Evolutionary conservation across 805 yeast species (phyloP), one percentile per base, ranked within the genome.

Genomic region (Spathaspora sp.): DNA sequence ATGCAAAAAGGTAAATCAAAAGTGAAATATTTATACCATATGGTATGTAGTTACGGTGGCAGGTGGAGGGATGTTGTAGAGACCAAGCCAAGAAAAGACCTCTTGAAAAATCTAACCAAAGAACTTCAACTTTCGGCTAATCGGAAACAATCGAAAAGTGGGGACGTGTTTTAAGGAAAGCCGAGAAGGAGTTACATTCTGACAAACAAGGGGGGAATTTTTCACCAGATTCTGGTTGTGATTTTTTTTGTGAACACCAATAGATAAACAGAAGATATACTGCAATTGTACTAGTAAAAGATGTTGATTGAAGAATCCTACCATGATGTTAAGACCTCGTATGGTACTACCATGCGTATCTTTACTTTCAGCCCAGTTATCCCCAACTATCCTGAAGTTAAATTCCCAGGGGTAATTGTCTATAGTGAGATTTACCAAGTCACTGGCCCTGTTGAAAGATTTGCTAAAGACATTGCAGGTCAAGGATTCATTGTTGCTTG

Each of bases 371-470:
- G 84, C 49, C 96, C 96, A 12, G 79, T 75, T 57, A 77, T 87
- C 48, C 80, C 84, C 40, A 84, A 84, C 50, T 87, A 85, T 68
- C 93, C 94, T n/a, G 68, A 76, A 40, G 94, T 88, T 51, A 84
- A 82, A 62, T 87, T 87, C 62, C 94, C 96, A 1, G 96, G 87
- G 40, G 94, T 88, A 2, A 67, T 88, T 32, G 89, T 87, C 14
- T 87, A 82, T 68, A 82, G 89, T 50, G 96, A 87, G 66, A 87
- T 87, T 57, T 87, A 87, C 66, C 96, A 88, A 67, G 93, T 59
- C 9, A 84, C 89, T 7, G 96, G 96, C 0, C 94, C 96, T 3
- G 96, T 87, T 28, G 70, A 87, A 5, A 72, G 94, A 55, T 84
- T 87, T 62, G 93, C 89, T 29, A 85, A 85, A 59, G 84, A 79